Percentiles rank a stretch among this genome's conserved stretches.
phyloP scores from a whole-genome alignment of 2,329 filamentous ascomycete genomes.

The Fusarium liriodendri region DNA sequence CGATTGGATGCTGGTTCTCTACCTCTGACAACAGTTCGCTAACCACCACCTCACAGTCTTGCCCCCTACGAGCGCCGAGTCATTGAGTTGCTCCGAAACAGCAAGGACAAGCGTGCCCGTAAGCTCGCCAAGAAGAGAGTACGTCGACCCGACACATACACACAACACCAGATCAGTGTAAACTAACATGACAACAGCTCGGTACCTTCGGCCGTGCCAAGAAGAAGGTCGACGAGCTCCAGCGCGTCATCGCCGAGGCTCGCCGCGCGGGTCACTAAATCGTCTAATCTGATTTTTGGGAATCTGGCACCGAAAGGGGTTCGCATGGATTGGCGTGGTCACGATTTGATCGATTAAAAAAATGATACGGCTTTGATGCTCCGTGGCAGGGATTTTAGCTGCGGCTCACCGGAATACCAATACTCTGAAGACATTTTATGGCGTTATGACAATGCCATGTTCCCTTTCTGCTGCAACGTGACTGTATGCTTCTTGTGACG shows the following conservation, averaged over 20 bases:
- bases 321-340: conserved; percentile 53
- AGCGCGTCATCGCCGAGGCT: conserved; percentile 96
- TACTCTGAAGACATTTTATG: conserved; percentile 42
- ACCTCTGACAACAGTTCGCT: conserved; percentile 22
- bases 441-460: conserved; percentile 39
- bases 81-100: conserved; percentile 98
- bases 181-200: conserved; percentile 69
- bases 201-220: conserved; percentile 99
- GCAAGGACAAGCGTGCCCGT: conserved; percentile 98
- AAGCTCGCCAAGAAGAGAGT: conserved; percentile 99
- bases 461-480: conserved; percentile 7
- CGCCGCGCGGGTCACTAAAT: conserved; percentile 74
- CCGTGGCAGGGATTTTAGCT: conserved; percentile 47
- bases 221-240: conserved; percentile 99
- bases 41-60: conserved; percentile 65
- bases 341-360: conserved; percentile 48
- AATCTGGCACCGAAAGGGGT: conserved; percentile 43
- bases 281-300: conserved; percentile 40
- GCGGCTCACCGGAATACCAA: conserved; percentile 52
- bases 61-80: conserved; percentile 98
- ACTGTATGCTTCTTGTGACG: not conserved
- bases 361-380: conserved; percentile 47
- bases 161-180: not conserved
- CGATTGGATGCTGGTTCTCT: not conserved
- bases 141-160: conserved; percentile 55